Percentiles rank a stretch among this genome's conserved stretches.
Evolutionary conservation across 2,329 filamentous ascomycete genomes (phyloP).

Genomic region (Dactylellina leptospora): DNA sequence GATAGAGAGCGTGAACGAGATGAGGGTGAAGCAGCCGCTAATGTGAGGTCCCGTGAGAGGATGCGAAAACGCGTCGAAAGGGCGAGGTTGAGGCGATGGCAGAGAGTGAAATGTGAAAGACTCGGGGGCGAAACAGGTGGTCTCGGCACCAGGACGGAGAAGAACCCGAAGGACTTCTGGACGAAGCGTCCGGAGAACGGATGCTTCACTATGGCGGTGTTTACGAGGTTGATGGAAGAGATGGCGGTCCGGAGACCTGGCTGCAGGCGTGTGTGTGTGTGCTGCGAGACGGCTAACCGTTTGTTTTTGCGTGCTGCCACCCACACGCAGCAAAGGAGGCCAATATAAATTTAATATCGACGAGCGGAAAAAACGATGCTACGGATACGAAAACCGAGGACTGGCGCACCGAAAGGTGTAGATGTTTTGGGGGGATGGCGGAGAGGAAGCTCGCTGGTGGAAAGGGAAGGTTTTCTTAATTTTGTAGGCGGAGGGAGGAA

Average conservation of each 20-base stretch:
- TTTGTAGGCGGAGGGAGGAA: conserved; percentile 46
- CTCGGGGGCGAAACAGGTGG: conserved; percentile 7
- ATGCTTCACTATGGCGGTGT: conserved; percentile 15
- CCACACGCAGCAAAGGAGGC: too few relatives aligned
- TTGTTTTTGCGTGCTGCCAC: background rate
- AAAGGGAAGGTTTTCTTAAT: conserved; percentile 9
- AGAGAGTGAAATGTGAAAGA: background rate
- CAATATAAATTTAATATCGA: too few relatives aligned
- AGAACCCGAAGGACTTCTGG: conserved; percentile 40
- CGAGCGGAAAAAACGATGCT: background rate
- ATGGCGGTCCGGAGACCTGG: background rate
- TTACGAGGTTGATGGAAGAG: background rate
- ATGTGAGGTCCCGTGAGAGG: conserved; percentile 32
- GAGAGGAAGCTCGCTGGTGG: conserved; percentile 38
- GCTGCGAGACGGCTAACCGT: conserved; percentile 4
- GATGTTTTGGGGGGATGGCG: background rate
- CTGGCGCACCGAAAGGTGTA: background rate
- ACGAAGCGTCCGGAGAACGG: conserved; percentile 4
- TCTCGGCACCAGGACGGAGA: conserved; percentile 17
- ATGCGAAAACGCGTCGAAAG: conserved; percentile 45
- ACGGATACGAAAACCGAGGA: background rate
- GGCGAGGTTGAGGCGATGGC: conserved; percentile 16
- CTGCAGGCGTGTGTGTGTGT: background rate
- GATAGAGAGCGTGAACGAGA: background rate
- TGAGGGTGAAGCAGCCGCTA: conserved; percentile 3